Base-by-base conservation (phyloP, 177 flowering plant genomes). In the Vitis hybrid region DNA sequence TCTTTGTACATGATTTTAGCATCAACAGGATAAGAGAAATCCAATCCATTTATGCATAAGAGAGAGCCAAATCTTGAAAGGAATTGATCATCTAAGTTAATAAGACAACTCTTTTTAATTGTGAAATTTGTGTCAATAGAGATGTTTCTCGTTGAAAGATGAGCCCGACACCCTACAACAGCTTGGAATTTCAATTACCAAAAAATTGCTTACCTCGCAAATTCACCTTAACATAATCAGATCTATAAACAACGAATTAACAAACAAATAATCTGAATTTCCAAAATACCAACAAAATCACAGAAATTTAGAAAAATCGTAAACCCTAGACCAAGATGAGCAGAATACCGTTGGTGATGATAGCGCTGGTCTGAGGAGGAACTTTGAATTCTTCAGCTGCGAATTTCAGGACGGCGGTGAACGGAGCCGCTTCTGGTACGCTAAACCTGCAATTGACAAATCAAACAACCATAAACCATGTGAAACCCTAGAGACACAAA, bases 331-430 rank as follows among this genome's bases (percentile, higher is more conserved):
- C 20, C 11, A 12, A 58, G 33, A 60, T 47, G 19, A 47, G 2
- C 31, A 6, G 18, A 51, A 59, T 82, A 95, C 98, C 99, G 63
- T 92, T 93, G 64, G 99, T 95, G 87, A 95, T 93, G 82, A 95
- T 95, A n/a, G 99, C 99, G 79, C 99, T 93, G 68, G 99, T 95
- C 64, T 95, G 99, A 11, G 97, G 97, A 79, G 99, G 99, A 7
- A 95, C 99, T 77, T 95, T 93, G 86, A 95, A 93, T 78, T 95
- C 98, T 81, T 95, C 98, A 9, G 99, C 97, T 0, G 98, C 98
- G 73, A 89, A 95, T 80, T 95, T 95, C 78, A 95, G 77, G 54
- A 95, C 98, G 0, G 97, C 98, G 4, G 98, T 95, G 79, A 95
- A 95, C 1, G 99, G 99, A 28, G 99, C 99, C 2, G 89, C 99